Conservation (phyloP, 139 green algal genomes). For the Gonium pectorale region DNA sequence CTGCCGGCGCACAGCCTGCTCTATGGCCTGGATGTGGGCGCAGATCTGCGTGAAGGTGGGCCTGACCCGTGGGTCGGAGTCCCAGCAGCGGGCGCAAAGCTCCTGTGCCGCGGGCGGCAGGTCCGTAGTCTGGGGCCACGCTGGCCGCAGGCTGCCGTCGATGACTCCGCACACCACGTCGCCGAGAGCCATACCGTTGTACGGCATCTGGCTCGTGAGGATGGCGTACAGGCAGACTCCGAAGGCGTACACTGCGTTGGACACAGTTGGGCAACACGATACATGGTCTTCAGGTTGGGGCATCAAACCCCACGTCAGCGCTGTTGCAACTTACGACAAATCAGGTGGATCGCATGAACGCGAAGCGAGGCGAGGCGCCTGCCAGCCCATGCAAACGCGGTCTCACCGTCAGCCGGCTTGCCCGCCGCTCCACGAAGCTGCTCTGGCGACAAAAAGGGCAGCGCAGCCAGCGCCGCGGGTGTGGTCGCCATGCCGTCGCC, state of each 20-base stretch:
- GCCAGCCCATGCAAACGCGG: too few species aligned
- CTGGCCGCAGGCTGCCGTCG: neutral
- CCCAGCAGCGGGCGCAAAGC: constrained; percentile 11
- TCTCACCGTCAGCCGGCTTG: constrained; percentile 25
- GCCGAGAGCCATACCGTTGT: neutral
- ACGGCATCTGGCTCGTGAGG: neutral
- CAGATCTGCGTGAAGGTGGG: constrained; percentile 14
- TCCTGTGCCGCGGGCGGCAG: neutral
- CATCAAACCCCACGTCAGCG: too few species aligned
- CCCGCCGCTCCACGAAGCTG: neutral
- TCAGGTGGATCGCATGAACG: too few species aligned
- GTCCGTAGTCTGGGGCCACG: neutral
- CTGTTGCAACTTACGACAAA: too few species aligned
- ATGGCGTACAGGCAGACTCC: constrained; percentile 21
- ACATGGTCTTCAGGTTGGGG: too few species aligned
- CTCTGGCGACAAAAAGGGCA: constrained; percentile 22
- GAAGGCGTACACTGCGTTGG: constrained; percentile 9
- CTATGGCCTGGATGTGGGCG: neutral
- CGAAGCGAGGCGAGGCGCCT: too few species aligned
- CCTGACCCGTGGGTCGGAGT: neutral
- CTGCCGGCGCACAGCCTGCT: constrained; percentile 13
- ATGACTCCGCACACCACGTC: neutral
- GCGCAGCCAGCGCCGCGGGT: neutral
- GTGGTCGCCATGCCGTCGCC: neutral
- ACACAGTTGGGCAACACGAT: too few species aligned